phyloP scores from a whole-genome alignment of 331 rosid species.

The Quercus tomentella region DNA sequence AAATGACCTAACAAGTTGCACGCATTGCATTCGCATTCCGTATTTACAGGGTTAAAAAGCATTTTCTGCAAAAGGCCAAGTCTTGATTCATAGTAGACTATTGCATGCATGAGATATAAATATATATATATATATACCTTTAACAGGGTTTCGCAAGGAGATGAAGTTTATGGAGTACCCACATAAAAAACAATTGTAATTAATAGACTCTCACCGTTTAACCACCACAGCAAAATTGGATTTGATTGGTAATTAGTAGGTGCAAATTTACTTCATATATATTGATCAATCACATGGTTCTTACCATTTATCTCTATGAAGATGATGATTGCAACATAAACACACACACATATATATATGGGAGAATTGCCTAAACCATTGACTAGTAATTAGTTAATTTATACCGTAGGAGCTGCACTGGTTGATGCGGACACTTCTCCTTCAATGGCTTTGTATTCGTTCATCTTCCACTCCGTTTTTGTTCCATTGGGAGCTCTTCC shows the following conservation, averaged over 20 bases:
- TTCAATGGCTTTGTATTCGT: slow-evolving; percentile 64
- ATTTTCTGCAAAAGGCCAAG: neutral
- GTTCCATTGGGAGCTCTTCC: slow-evolving; percentile 78
- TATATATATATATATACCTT: neutral
- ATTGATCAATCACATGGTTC: neutral
- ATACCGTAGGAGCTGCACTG: slow-evolving; percentile 24
- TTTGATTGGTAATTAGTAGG: neutral
- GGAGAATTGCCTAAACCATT: neutral
- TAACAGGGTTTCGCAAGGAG: neutral
- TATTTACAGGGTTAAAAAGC: too few species aligned
- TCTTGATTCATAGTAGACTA: neutral
- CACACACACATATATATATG: neutral
- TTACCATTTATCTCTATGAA: neutral
- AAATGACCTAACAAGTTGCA: too few species aligned
- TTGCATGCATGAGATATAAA: neutral
- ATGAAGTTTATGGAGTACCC: neutral
- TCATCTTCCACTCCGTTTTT: slow-evolving; percentile 93
- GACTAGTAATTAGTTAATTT: too few species aligned
- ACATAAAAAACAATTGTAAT: too few species aligned
- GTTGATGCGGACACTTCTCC: slow-evolving; percentile 22
- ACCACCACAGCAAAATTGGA: too few species aligned
- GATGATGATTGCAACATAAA: neutral
- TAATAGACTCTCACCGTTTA: too few species aligned
- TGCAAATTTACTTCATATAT: neutral
- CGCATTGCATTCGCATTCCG: too few species aligned